Evolutionary conservation across 2,329 filamentous ascomycete species (phyloP), one percentile per base, ranked within the genome.

Genomic region (Westerdykella sp.): DNA sequence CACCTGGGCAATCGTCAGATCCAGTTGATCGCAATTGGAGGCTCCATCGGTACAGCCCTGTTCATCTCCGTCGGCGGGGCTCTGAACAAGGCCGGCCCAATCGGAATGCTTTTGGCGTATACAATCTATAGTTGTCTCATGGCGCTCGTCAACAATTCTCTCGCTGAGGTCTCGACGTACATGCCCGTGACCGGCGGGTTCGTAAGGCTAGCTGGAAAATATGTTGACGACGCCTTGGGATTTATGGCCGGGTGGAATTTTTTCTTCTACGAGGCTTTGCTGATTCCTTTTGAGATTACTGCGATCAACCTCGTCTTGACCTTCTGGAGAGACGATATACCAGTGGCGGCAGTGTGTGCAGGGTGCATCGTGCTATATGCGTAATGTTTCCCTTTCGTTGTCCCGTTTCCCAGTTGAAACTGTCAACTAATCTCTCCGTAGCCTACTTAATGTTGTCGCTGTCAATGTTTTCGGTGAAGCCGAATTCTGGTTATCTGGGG

Each of bases 121-220:
- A 69, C 71, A 28, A 49, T 80, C 35, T 81, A 83, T 59, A 71
- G 70, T 31, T 60, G 69, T 54, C 56, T 83, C 42, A 70, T 84
- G 46, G 80, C 69, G 18, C 67, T 81, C 37, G 76, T 84, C 57
- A 84, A 83, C 71, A 84, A 83, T 57, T 75, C 73, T 48, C 71
- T 83, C 46, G 80, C 81, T 7, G 81, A 84, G 60, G 84, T 84
- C 80, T 75, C 70, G 23, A 72, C 73, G 31, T 76, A 76, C 48
- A 79, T 81, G 72, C 81, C 81, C 18, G 73, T 84, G 37, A 75
- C 73, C 34, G 80, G 80, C 49, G 77, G 77, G 2, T 84, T 83
- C 57, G 76, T 84, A 50, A 78, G 81, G 46, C 72, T 83, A 55
- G 79, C 79, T 4, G 79, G 80, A 22, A 71, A 79, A 51, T 84